Base-by-base conservation (phyloP, 805 yeast genomes). In the Lachancea cidri region DNA sequence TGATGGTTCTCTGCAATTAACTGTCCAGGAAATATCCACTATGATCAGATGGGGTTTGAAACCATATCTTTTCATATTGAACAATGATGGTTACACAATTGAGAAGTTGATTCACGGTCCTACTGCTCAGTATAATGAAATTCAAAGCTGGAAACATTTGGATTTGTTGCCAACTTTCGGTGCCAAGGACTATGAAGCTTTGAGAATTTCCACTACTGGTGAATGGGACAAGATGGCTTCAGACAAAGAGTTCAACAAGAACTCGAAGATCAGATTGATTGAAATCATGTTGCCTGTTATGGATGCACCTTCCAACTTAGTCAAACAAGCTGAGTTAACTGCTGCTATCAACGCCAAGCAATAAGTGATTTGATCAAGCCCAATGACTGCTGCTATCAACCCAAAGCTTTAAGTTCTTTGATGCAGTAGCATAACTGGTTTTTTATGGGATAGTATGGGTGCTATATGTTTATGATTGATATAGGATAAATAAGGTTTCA, bases 1-100 rank as follows among this genome's bases (percentile, higher is more conserved):
- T 68, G 87, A 81, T 62, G 87, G 87, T 62, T 81, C 86, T 34
- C 68, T 81, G 54, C 87, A 81, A 67, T 72, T 81, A 64, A 80
- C 87, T 11, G 84, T 79, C 25, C 86, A 80, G 68, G 83, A 82
- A 60, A 77, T 81, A 57, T 77, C 83, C 42, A 81, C 84, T 49
- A 73, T 79, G 74, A 70, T 77, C 58, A 75, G 80, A 64, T 76
- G 82, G 81, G 72, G 73, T 46, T 70, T 77, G 55, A 77, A 72
- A 48, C 86, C 86, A 55, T 81, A 81, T 67, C 64, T 81, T 56
- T 81, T 81, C 58, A 77, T 81, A 24, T 70, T 81, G 59, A 81
- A 81, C 70, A 81, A 81, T 66, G 76, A 73, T 49, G 87, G 87
- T 62, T 81, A 81, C 71, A 81, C 87, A 53, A 81, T 81, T 58